Conservation (phyloP, 2,329 filamentous ascomycete species). For the Nectriaceae sp. region DNA sequence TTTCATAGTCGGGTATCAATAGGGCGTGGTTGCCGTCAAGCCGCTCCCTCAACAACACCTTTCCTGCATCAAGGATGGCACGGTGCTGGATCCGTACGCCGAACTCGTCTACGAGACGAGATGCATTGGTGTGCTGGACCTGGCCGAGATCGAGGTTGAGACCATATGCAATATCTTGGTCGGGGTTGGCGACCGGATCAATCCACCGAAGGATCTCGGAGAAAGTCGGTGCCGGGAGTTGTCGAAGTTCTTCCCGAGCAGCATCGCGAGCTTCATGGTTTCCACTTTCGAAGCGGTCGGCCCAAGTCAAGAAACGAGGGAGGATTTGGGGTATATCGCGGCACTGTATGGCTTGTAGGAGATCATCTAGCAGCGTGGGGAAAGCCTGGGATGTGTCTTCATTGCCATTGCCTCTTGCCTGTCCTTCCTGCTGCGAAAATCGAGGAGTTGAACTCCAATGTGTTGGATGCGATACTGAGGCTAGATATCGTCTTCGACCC, state of each 20-base stretch:
- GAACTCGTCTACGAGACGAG: constrained; percentile 41
- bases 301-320: constrained; percentile 31
- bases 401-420: not conserved
- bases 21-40: constrained; percentile 28
- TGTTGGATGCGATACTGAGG: not conserved
- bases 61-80: constrained; percentile 37
- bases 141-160: constrained; percentile 42
- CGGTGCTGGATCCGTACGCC: constrained; percentile 48
- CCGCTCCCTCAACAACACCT: constrained; percentile 38
- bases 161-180: constrained; percentile 50
- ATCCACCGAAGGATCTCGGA: constrained; percentile 64
- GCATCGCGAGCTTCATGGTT: constrained; percentile 12
- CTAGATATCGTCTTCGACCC: constrained; percentile 15
- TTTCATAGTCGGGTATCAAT: constrained; percentile 43
- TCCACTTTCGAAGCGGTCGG: constrained; percentile 20
- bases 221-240: constrained; percentile 57
- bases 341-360: constrained; percentile 36
- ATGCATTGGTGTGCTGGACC: constrained; percentile 40
- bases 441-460: not conserved
- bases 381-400: not conserved
- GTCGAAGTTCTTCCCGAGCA: constrained; percentile 33
- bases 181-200: constrained; percentile 54
- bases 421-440: not conserved
- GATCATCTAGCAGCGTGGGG: constrained; percentile 20
- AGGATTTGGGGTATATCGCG: constrained; percentile 25